Conservation (phyloP, 257 asterid species). For the Petunia axillaris region DNA sequence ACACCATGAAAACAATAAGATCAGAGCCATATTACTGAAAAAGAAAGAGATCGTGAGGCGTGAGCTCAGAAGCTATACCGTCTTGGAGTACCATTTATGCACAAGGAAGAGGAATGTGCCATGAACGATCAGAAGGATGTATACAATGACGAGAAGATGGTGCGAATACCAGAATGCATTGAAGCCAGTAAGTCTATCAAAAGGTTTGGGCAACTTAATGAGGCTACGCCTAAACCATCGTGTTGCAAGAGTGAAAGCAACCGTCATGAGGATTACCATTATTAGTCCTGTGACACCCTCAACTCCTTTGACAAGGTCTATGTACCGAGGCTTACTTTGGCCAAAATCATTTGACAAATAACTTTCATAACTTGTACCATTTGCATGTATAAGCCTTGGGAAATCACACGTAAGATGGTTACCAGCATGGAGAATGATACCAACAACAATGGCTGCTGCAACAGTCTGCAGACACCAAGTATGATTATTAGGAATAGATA, state of each 20-base stretch:
- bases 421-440: constrained; percentile 92
- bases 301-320: constrained; percentile 63
- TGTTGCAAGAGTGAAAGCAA: constrained; percentile 87
- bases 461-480: constrained; percentile 60
- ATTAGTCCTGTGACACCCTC: constrained; percentile 88
- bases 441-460: constrained; percentile 85
- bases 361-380: constrained; percentile 40
- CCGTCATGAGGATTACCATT: constrained; percentile 72
- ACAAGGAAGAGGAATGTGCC: constrained; percentile 78
- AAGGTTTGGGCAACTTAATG: constrained; percentile 85
- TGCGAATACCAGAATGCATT: constrained; percentile 97
- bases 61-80: constrained; percentile 54
- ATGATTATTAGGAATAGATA: constrained; percentile 4
- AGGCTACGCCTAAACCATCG: constrained; percentile 85
- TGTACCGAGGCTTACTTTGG: constrained; percentile 51
- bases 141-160: constrained; percentile 78
- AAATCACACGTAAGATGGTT: constrained; percentile 96
- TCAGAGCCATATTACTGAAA: neutral
- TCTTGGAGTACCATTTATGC: constrained; percentile 72
- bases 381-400: constrained; percentile 68
- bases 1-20: neutral
- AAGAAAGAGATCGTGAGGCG: neutral
- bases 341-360: constrained; percentile 65
- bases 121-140: constrained; percentile 77
- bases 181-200: constrained; percentile 91